Evolutionary conservation across 345 rosid genomes (phyloP).

Genomic region (Populus pruinosa): DNA sequence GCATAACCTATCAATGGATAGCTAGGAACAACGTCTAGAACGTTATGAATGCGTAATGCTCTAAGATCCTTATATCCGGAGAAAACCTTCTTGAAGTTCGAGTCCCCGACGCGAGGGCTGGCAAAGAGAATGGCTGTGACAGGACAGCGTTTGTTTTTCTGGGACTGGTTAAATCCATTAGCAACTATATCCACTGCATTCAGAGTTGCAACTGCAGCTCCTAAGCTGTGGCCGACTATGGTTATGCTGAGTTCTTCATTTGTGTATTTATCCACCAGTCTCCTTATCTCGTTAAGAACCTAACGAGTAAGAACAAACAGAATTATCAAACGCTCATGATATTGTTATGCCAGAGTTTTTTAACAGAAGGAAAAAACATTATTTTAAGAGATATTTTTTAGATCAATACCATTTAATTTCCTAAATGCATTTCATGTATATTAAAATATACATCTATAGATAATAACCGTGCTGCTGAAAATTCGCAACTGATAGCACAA

Average conservation of each 20-base stretch:
- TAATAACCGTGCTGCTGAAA: neutral
- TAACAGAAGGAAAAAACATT: no score
- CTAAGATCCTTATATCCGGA: neutral
- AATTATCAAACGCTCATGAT: neutral
- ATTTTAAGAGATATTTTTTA: no score
- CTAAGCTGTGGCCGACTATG: conserved; percentile 56
- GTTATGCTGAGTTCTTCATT: conserved; percentile 53
- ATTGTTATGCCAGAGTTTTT: neutral
- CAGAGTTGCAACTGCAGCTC: conserved; percentile 49
- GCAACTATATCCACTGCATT: conserved; percentile 45
- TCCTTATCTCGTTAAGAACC: conserved; percentile 17
- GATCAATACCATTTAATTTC: no score
- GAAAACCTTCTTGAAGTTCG: conserved; percentile 1
- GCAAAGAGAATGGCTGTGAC: conserved; percentile 17
- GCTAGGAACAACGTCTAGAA: conserved; percentile 5
- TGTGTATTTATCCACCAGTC: conserved; percentile 37
- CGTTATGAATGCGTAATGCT: neutral
- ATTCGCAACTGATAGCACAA: neutral
- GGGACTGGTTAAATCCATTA: conserved; percentile 6
- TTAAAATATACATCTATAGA: no score
- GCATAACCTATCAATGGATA: conserved; percentile 9
- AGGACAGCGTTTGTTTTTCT: neutral
- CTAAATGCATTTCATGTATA: no score
- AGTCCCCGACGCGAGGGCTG: conserved; percentile 16
- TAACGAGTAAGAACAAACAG: neutral